Percentiles rank a stretch among this genome's conserved stretches.
These are phyloP conservation scores for Cryomyces minteri DNA, from an alignment of 495 filamentous ascomycete species.

Conservation along the genomic window DNA sequence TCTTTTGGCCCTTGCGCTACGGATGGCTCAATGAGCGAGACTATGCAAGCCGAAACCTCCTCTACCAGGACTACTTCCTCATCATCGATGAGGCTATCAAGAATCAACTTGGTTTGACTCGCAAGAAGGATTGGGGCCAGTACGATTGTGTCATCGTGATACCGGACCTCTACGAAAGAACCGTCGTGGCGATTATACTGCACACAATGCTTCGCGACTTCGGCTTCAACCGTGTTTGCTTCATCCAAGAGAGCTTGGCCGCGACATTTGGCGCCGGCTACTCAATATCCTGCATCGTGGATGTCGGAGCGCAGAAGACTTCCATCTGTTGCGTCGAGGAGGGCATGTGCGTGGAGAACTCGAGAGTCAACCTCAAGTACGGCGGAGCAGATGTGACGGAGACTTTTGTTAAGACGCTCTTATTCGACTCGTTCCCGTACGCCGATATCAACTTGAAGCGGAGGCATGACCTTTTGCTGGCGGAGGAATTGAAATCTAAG, in stretches of 20 bases:
- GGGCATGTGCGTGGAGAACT: conserved; percentile 85
- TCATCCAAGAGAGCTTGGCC: conserved; percentile 88
- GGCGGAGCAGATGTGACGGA: conserved; percentile 88
- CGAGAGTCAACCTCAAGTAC: conserved; percentile 80
- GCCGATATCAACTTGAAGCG: conserved; percentile 78
- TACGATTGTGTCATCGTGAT: conserved; percentile 92
- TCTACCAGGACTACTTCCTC: conserved; percentile 70
- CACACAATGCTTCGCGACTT: conserved; percentile 78
- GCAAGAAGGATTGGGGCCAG: conserved; percentile 63
- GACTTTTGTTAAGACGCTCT: conserved; percentile 91
- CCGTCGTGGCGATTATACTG: conserved; percentile 66
- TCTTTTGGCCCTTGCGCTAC: conserved; percentile 78
- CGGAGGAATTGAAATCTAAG: conserved; percentile 86
- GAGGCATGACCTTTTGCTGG: conserved; percentile 80
- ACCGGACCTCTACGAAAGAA: conserved; percentile 88
- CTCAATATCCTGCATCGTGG: conserved; percentile 81
- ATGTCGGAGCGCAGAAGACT: conserved; percentile 94
- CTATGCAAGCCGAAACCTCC: conserved; percentile 52
- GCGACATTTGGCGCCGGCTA: conserved; percentile 94
- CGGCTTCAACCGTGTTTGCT: conserved; percentile 69
- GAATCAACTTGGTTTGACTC: conserved; percentile 57
- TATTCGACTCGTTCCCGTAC: conserved; percentile 87
- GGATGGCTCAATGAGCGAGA: conserved; percentile 84
- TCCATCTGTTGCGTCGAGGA: conserved; percentile 96
- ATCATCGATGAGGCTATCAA: conserved; percentile 77